phyloP scores from a whole-genome alignment of 345 rosid species.

The Brassica napus region Da-Ae NC_063452.1:33864501-33865000 shows the following conservation, averaged over 20 bases:
- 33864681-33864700: conserved; percentile 69
- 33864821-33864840: conserved; percentile 72
- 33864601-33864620: conserved; percentile 43
- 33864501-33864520: neutral
- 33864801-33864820: conserved; percentile 74
- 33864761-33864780: conserved; percentile 66
- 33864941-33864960: conserved; percentile 73
- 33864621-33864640: conserved; percentile 67
- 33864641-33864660: conserved; percentile 75
- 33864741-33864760: conserved; percentile 77
- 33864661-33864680: conserved; percentile 70
- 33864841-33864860: conserved; percentile 76
- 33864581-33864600: neutral
- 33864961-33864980: conserved; percentile 73
- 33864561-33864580: neutral
- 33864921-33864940: conserved; percentile 78
- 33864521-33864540: conserved; percentile 18
- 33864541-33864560: conserved; percentile 19
- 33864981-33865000: conserved; percentile 52
- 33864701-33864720: conserved; percentile 74
- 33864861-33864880: conserved; percentile 86
- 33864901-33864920: conserved; percentile 62
- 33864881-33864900: conserved; percentile 62
- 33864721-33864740: conserved; percentile 81
- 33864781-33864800: conserved; percentile 89